These are phyloP conservation scores for Myriosclerotinia scirpicola DNA, from an alignment of 2,329 filamentous ascomycete species.

Conservation along the genomic window DNA sequence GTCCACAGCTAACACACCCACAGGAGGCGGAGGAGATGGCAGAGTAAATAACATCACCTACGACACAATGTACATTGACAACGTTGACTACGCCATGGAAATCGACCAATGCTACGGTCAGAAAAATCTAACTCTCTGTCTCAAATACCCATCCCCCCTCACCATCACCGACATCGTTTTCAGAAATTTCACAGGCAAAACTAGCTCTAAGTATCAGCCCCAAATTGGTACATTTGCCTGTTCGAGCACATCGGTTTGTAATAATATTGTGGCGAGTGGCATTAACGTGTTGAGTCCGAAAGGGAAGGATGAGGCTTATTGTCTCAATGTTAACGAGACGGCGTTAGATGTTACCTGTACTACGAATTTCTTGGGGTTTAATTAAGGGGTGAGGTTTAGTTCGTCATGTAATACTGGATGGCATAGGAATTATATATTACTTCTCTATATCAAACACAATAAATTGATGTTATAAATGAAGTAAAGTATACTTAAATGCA, in stretches of 20 bases:
- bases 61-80: conserved; percentile 57
- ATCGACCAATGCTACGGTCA: conserved; percentile 67
- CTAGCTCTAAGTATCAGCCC: conserved; percentile 47
- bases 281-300: conserved; percentile 51
- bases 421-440: neutral
- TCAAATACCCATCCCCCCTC: conserved; percentile 53
- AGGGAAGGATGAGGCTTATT: conserved; percentile 47
- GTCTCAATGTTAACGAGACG: conserved; percentile 46
- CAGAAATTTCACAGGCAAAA: conserved; percentile 56
- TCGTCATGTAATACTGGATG: neutral
- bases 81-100: conserved; percentile 65
- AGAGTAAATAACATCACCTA: conserved; percentile 67
- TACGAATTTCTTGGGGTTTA: conserved; percentile 34
- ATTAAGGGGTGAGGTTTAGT: conserved; percentile 26
- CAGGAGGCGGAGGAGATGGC: conserved; percentile 63
- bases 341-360: conserved; percentile 43
- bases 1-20: neutral
- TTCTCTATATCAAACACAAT: too few relatives aligned
- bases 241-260: conserved; percentile 48
- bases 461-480: too few relatives aligned
- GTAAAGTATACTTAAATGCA: too few relatives aligned
- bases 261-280: conserved; percentile 49
- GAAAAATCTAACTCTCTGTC: conserved; percentile 61
- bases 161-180: conserved; percentile 58
- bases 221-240: conserved; percentile 50